Conservation (phyloP, 2,329 filamentous ascomycete species). For the Tolypocladium guangdongense region DNA sequence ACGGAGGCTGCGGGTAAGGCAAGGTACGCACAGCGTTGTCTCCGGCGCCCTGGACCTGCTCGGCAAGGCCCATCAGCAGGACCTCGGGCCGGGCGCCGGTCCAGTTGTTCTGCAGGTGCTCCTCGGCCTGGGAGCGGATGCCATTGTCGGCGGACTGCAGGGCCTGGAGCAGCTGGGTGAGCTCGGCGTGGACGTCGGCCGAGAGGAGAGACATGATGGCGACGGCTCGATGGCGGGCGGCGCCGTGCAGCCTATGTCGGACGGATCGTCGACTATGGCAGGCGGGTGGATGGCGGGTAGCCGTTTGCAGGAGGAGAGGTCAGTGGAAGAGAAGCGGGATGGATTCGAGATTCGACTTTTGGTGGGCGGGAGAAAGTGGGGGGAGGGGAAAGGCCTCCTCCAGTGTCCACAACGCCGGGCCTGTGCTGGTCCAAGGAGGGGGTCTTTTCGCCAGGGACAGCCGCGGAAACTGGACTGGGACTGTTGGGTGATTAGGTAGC, state of each 20-base stretch:
- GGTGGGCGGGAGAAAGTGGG: slow-evolving; percentile 13
- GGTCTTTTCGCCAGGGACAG: background rate
- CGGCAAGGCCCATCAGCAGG: slow-evolving; percentile 84
- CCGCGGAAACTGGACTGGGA: background rate
- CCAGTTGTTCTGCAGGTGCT: slow-evolving; percentile 87
- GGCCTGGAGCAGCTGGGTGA: slow-evolving; percentile 76
- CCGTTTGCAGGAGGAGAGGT: slow-evolving; percentile 1
- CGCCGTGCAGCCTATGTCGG: slow-evolving; percentile 11
- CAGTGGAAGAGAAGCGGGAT: slow-evolving; percentile 4
- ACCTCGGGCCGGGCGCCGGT: slow-evolving; percentile 70
- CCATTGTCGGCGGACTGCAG: slow-evolving; percentile 85
- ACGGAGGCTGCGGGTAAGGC: background rate
- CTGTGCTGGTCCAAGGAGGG: background rate
- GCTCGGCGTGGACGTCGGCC: slow-evolving; percentile 71
- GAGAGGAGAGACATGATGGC: slow-evolving; percentile 67
- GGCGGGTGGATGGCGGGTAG: slow-evolving; percentile 3
- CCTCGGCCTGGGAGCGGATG: slow-evolving; percentile 76
- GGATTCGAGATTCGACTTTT: slow-evolving; percentile 8
- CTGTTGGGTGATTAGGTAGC: background rate
- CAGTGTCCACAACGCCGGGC: background rate
- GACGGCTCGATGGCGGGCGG: slow-evolving; percentile 11
- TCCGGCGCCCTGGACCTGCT: slow-evolving; percentile 74
- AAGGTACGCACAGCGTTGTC: slow-evolving; percentile 50
- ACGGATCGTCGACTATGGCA: slow-evolving; percentile 1
- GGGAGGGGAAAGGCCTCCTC: slow-evolving; percentile 9